Base-by-base conservation (phyloP, 2,329 filamentous ascomycete genomes). In the Fusarium anguioides region DNA sequence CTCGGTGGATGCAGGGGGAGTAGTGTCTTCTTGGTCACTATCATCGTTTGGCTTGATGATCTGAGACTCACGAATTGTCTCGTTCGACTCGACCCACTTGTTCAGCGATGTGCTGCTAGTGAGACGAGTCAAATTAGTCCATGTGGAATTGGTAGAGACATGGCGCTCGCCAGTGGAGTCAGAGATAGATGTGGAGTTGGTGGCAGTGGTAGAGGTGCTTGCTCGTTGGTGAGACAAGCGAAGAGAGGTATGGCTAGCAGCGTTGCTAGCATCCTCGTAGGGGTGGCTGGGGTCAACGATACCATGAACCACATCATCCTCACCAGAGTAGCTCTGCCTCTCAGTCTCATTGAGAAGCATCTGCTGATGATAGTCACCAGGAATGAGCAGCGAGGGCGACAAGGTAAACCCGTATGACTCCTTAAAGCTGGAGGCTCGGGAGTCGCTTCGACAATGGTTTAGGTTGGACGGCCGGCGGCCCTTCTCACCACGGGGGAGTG, bases 361-460 rank as follows among this genome's bases (percentile, higher is more conserved):
- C 68, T 87, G 82, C 62, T 84, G 81, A 50, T 85, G 82, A 67
- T 84, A 88, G 49, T 90, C 87, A 44, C 80, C 76, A 14, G 88
- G 87, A 51, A 90, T 87, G 47, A 90, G 80, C n/a, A 90, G 79
- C 5, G 86, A 86, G 0, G 88, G 87, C 9, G 87, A 89, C 31
- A 89, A 75, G 39, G 80, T 82, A 71, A 89, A 88, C 15, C 84
- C 85, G 55, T 88, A 84, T 0, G 83, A 83, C 73, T 89, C 87
- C 68, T 83, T 84, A 74, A 86, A 88, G 72, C 82, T 87, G 4
- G 82, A 84, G 1, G 81, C 80, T 15, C 81, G 80, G 5, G 87
- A 86, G 24, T 77, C 76, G 29, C 75, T 80, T 47, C 80, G 80
- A 36, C 75, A 73, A 54, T 81, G 79, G 61, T 75, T 73, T 64